Evolutionary conservation across 2,329 filamentous ascomycete genomes (phyloP), one percentile per base, ranked within the genome.

Genomic region (Arthrobotrys sinensis): DNA sequence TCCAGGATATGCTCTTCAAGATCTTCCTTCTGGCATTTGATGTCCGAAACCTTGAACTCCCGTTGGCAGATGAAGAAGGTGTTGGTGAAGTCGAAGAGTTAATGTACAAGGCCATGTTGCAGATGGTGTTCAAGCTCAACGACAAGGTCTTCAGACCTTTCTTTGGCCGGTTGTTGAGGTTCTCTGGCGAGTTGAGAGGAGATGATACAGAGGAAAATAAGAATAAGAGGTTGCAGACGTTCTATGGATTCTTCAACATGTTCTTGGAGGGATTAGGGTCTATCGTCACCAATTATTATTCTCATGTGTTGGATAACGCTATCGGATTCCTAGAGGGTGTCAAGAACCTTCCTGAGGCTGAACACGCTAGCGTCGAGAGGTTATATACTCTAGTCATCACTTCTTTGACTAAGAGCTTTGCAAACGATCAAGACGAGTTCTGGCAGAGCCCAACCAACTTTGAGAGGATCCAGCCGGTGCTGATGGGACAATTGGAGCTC

Each of bases 81-180:
- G 84, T 92, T 4, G 84, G 86, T 19, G 86, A 87, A 48, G 86
- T 93, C 11, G 93, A 97, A 83, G 85, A 86, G 1, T 86, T 87
- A 10, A 82, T 93, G 80, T 91, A 93, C 83, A 89, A 91, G 8
- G 90, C 92, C 11, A 89, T 91, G 0, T 89, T 99, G 76, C 92
- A 93, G 84, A 96, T 97, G 90, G 92, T 97, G 67, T 93, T 97
- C 86, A 98, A 98, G 87, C 89, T 99, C 79, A 98, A 97, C 85
- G 96, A 99, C 83, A 91, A 92, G 0, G 90, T 92, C 0, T 99
- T 99, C 89, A 89, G 94, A 11, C 96, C 96, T 0, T 90, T 99
- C 80, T 99, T 98, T 86, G 88, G 90, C 14, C 90, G 91, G 80
- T 86, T 97, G n/a, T 87, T 96, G 53, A 93, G 97, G 72, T 97